Conservation (phyloP, 1,284 basidiomycete species). For the Anthracocystis walkeri region DNA sequence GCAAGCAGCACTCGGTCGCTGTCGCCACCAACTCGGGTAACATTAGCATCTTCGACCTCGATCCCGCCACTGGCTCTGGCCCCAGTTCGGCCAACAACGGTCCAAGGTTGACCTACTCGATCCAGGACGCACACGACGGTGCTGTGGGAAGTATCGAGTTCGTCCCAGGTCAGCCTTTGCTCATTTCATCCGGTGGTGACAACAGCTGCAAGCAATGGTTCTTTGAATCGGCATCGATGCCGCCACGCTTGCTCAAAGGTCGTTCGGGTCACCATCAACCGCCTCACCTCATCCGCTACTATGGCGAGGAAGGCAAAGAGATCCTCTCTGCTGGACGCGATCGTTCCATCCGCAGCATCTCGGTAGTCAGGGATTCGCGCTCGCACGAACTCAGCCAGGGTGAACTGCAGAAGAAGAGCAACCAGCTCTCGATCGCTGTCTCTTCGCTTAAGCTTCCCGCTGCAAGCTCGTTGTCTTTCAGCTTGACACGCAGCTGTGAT, state of each 20-base stretch:
- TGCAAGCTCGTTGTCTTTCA: constrained; percentile 82
- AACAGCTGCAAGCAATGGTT: constrained; percentile 82
- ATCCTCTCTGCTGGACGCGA: constrained; percentile 77
- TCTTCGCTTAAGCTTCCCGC: constrained; percentile 75
- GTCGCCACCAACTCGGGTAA: constrained; percentile 62
- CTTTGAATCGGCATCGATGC: constrained; percentile 80
- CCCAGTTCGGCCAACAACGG: constrained; percentile 33
- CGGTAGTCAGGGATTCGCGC: constrained; percentile 77
- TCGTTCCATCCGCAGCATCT: constrained; percentile 86
- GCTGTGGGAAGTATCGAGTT: constrained; percentile 63
- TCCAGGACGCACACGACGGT: constrained; percentile 65
- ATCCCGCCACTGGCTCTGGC: constrained; percentile 35
- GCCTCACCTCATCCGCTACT: constrained; percentile 91
- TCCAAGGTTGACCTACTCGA: constrained; percentile 61
- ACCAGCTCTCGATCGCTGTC: constrained; percentile 81
- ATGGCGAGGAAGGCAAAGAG: constrained; percentile 95
- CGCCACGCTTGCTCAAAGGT: constrained; percentile 83
- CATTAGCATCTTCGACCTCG: constrained; percentile 66
- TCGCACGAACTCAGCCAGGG: constrained; percentile 93
- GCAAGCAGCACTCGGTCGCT: constrained; percentile 69
- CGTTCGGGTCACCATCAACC: constrained; percentile 92
- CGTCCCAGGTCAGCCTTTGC: constrained; percentile 58
- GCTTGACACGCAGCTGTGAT: constrained; percentile 85
- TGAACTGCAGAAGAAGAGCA: constrained; percentile 80
- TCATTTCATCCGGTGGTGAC: constrained; percentile 62